Base-by-base conservation (phyloP, 1,139 yeast genomes). In the Hyphopichia wangnamkhiaoensis region DNA sequence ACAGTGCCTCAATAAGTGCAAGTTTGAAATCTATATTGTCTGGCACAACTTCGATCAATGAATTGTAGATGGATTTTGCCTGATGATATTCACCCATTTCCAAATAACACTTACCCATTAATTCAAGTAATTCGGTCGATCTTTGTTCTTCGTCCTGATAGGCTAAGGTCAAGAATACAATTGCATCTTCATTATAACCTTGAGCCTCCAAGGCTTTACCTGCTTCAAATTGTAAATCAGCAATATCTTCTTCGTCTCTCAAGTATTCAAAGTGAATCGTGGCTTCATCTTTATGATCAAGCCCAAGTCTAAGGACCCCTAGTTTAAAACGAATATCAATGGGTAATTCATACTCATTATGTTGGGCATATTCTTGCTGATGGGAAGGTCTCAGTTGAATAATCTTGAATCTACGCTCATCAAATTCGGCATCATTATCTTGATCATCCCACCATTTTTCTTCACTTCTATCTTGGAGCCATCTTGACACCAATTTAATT, bases 391-490 rank as follows among this genome's bases (percentile, higher is more conserved):
- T 34, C 12, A 43, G 47, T 7, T 48, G 49, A 3, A 67, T 37
- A 3, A 56, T 47, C 19, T 69, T 71, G 24, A 77, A 65, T 44
- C 95, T 68, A 53, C 91, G 72, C 33, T 49, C 45, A 56, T 85
- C 94, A 60, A 84, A 93, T 59, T 93, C 98, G 0, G 87, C 68
- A 59, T 93, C 98, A 46, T 82, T 83, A 10, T 70, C 68, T 10
- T 65, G 63, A 24, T 84, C 90, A 48, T 87, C 89, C 98, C 98
- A 93, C 72, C 84, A 89, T 0, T 71, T 68, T 59, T 93, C 96
- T 18, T 66, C 68, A 24, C 69, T 77, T 48, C 98, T 74, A 9
- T 72, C 73, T 47, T 86, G 90, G 14, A 91, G 76, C 94, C 96
- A 90, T 41, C 98, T 70, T 1, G 96, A 78, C 10, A 88, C 85